Percentiles rank a stretch among this genome's conserved stretches.
phyloP scores from a whole-genome alignment of 495 filamentous ascomycete genomes.

The Stereocaulon alpinum region DNA sequence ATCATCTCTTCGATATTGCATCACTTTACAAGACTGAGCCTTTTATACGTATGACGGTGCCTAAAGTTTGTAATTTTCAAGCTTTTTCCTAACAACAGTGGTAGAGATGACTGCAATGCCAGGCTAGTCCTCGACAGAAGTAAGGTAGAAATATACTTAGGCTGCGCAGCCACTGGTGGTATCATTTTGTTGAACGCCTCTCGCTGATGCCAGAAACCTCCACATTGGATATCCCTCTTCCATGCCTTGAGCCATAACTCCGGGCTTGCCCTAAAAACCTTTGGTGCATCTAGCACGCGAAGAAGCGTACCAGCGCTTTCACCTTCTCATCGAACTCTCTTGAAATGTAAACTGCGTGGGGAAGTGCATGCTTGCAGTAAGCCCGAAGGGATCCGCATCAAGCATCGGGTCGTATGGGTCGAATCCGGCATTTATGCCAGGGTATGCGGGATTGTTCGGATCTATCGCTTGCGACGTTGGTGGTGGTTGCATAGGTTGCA shows the following conservation, averaged over 20 bases:
- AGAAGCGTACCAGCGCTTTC: background rate
- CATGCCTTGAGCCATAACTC: background rate
- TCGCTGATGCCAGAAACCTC: conserved; percentile 9
- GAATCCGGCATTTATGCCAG: conserved; percentile 57
- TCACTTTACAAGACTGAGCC: background rate
- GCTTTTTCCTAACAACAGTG: background rate
- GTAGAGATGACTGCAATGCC: background rate
- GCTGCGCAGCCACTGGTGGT: conserved; percentile 6
- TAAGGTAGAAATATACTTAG: conserved; percentile 6
- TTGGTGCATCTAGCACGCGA: background rate
- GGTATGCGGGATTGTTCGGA: conserved; percentile 31
- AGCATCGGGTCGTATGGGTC: conserved; percentile 74
- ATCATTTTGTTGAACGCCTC: conserved; percentile 11
- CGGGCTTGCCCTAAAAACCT: background rate
- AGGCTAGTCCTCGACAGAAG: background rate
- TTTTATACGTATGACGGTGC: background rate
- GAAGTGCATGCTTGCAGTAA: conserved; percentile 89
- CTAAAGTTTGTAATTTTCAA: background rate
- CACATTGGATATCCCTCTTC: background rate
- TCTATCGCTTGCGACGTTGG: conserved; percentile 30
- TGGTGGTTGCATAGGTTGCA: conserved; percentile 22
- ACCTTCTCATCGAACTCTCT: conserved; percentile 20
- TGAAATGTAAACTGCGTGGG: conserved; percentile 63
- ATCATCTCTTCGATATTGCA: background rate
- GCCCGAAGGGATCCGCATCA: conserved; percentile 82